A percentile compares a stretch with the other conserved stretches of the same genome.
Evolutionary conservation across 2,329 filamentous ascomycete species (phyloP).

Genomic region (Aspergillus fumigatiaffinis): DNA sequence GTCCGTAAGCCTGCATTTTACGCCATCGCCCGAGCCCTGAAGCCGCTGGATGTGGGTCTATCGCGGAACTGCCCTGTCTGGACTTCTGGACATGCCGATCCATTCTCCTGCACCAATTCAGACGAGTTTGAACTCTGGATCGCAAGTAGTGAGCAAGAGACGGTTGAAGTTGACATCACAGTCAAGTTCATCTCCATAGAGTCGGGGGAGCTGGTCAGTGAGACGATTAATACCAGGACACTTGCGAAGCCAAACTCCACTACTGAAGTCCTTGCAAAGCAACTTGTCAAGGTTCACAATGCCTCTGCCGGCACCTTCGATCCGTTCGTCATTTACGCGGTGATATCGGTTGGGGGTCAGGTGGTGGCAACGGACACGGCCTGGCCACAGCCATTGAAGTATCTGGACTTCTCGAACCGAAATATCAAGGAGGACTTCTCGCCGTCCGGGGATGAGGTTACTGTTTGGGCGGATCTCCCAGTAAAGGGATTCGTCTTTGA

Average conservation of each 20-base stretch:
- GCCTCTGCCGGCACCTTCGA: conserved; percentile 33
- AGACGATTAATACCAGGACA: conserved; percentile 44
- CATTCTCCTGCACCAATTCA: conserved; percentile 39
- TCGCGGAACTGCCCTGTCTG: conserved; percentile 56
- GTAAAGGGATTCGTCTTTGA: conserved; percentile 61
- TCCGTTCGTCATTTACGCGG: conserved; percentile 51
- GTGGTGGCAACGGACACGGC: conserved; percentile 54
- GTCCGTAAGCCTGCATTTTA: conserved; percentile 61
- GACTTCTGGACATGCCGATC: conserved; percentile 56
- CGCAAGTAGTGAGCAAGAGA: conserved; percentile 44
- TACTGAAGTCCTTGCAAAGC: conserved; percentile 48
- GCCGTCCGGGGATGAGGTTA: conserved; percentile 17
- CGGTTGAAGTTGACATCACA: conserved; percentile 32
- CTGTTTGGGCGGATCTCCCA: conserved; percentile 49
- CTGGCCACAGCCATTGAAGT: conserved; percentile 60
- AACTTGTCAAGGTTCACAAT: conserved; percentile 41
- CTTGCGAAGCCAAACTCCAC: conserved; percentile 54
- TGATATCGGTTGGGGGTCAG: conserved; percentile 50
- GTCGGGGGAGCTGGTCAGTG: conserved; percentile 52
- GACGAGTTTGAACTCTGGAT: conserved; percentile 56
- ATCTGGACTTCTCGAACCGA: conserved; percentile 51
- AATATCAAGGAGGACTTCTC: conserved; percentile 44
- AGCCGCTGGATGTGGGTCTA: conserved; percentile 55
- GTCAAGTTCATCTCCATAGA: conserved; percentile 51
- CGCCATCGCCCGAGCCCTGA: conserved; percentile 55